phyloP scores from a whole-genome alignment of 176 grass and related monocot genomes.

The Calamus simplicifolius region DNA sequence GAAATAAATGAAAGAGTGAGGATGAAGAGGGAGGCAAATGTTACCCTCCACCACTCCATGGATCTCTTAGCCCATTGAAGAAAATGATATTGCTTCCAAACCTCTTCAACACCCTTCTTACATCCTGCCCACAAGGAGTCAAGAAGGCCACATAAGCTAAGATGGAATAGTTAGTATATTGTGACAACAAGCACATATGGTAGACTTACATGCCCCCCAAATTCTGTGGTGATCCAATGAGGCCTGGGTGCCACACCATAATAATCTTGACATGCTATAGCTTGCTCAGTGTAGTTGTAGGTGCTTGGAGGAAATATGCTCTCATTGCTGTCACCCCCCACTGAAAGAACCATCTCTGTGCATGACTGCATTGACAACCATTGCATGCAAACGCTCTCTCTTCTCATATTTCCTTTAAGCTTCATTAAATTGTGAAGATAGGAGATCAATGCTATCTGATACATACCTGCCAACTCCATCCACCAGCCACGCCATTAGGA shows the following conservation, averaged over 20 bases:
- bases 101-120: conserved; percentile 31
- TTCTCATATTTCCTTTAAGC: too few species aligned
- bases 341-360: conserved; percentile 48
- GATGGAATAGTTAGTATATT: too few species aligned
- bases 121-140: conserved; percentile 24
- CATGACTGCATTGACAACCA: conserved; percentile 15
- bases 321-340: conserved; percentile 16
- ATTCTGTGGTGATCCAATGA: conserved; percentile 45
- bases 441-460: background rate
- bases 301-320: conserved; percentile 23
- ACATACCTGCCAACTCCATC: conserved; percentile 38
- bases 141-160: too few species aligned
- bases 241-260: conserved; percentile 29
- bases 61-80: conserved; percentile 71
- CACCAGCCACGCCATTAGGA: conserved; percentile 21
- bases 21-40: background rate
- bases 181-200: too few species aligned
- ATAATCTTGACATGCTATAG: background rate
- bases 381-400: too few species aligned
- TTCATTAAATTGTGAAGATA: too few species aligned
- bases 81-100: conserved; percentile 62
- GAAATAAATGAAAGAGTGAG: too few species aligned
- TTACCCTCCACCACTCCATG: conserved; percentile 66
- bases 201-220: conserved; percentile 46
- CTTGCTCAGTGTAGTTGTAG: conserved; percentile 17